Evolutionary conservation across 1,284 basidiomycete species (phyloP), one percentile per base, ranked within the genome.

Genomic region (Cutaneotrichosporon sp.): DNA sequence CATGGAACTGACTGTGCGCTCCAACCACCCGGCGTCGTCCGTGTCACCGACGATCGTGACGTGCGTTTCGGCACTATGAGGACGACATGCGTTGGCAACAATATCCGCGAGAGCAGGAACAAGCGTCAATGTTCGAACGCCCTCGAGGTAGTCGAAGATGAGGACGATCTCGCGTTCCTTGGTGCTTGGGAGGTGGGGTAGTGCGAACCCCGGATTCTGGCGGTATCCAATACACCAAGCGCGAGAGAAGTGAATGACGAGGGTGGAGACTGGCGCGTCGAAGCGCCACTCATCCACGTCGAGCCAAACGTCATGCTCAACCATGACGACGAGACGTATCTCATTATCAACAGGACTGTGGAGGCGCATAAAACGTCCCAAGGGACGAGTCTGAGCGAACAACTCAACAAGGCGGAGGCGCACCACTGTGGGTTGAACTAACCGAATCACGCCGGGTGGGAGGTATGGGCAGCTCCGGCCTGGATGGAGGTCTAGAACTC

Each of bases 71-170:
- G 26, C 51, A 5, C 51, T 53, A 14, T 53, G 51, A 1, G 51
- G 51, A 1, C 51, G 31, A 18, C 51, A 53, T 2, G 51, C 51
- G 5, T 31, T 14, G 30, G 18, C 30, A 16, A 53, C 51, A 30
- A 53, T 53, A 0, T 30, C 9, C 3, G 51, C 51, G 9, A 53
- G 31, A 1, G 51, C 51, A 0, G 30, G 51, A 8, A 32, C 26
- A 9, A 53, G 30, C 2, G 51, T 13, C 1, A 13, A 18, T 4
- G 18, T 22, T 6, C 16, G 31, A 13, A 53, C 31, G 31, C 51
- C 51, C 30, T 53, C 51, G 14, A 53, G 26, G 51, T 53, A 53
- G 14, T 53, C 51, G 30, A 53, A 53, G 30, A 53, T 53, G 30
- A 53, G 51, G 31, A 53, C 31, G 31, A 53, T 53, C 9, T 53